Evolutionary conservation across 2,329 filamentous ascomycete species (phyloP), one percentile per base, ranked within the genome.

Genomic region (Monosporascus sp.): DNA sequence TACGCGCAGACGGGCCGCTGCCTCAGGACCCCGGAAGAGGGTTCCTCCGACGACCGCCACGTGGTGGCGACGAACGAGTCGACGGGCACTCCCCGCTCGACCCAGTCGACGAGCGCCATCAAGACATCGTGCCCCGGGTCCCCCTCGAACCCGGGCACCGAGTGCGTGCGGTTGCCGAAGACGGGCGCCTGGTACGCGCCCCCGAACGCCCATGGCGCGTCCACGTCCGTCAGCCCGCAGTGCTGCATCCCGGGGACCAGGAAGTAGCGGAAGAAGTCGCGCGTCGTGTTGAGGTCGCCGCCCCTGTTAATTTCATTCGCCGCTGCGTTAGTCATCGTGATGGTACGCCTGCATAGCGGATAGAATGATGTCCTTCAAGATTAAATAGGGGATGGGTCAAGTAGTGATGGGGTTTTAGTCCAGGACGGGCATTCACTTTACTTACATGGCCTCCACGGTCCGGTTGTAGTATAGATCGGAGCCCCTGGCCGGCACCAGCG

Each of bases 241-340:
- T 82, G 79, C 11, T 65, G 67, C 75, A 81, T 78, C 0, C 80
- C 80, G 0, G 78, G 78, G n/a, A 83, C 71, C 20, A 67, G 68
- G 60, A 82, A 82, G 58, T 76, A 75, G 0, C 70, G 65, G 64
- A 79, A 84, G 62, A 78, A 78, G 9, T 76, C 72, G 2, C 74
- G 77, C 20, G 76, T 72, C 8, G 50, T 54, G 15, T 60, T 59
- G 37, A 64, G 48, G 15, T 65, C 58, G 3, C 65, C 61, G 1
- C 61, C 63, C 42, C 42, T 46, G 42, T 34, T 11, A 34, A 14
- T 34, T 34, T 2, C 31, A 14, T 34, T 34, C 31, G 11, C 31
- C 14, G 31, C 31, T 34, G 9, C 31, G 31, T 14, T 5, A 34
- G 31, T 34, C 9, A 14, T 4, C 11, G 9, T 34, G 9, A 34